Conservation (phyloP, 1,284 basidiomycete species). For the Pholiota adiposa region DNA sequence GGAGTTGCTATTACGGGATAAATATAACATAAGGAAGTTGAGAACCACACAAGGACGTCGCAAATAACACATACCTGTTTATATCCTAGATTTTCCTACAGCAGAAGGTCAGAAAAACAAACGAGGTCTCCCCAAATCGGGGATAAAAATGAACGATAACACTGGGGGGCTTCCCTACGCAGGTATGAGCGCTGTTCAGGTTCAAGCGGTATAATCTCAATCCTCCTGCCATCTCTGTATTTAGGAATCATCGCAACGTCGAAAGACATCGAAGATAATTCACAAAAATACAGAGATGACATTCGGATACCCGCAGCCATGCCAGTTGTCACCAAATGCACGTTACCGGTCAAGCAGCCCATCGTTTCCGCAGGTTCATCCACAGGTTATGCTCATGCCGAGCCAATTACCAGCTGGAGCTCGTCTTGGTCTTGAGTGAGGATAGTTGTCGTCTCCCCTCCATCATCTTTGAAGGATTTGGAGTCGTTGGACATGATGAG, state of each 20-base stretch:
- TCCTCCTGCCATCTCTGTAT: conserved; percentile 45
- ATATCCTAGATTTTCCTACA: conserved; percentile 77
- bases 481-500: conserved; percentile 15
- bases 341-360: conserved; percentile 67
- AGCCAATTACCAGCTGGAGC: conserved; percentile 38
- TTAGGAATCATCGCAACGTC: background rate
- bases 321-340: conserved; percentile 69
- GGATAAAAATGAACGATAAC: conserved; percentile 47
- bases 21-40: conserved; percentile 11
- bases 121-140: conserved; percentile 36
- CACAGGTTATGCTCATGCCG: conserved; percentile 26
- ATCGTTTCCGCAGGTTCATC: conserved; percentile 22
- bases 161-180: conserved; percentile 92
- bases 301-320: conserved; percentile 86
- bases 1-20: conserved; percentile 62
- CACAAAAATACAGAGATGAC: conserved; percentile 31
- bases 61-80: conserved; percentile 61
- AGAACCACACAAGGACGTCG: conserved; percentile 6
- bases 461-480: conserved; percentile 23
- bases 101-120: conserved; percentile 53
- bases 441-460: conserved; percentile 16
- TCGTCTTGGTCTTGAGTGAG: conserved; percentile 33
- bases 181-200: conserved; percentile 95
- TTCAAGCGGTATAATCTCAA: conserved; percentile 96
- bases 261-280: background rate